Base-by-base conservation (phyloP, 2,329 filamentous ascomycete genomes). In the Raffaelea arxii region DNA sequence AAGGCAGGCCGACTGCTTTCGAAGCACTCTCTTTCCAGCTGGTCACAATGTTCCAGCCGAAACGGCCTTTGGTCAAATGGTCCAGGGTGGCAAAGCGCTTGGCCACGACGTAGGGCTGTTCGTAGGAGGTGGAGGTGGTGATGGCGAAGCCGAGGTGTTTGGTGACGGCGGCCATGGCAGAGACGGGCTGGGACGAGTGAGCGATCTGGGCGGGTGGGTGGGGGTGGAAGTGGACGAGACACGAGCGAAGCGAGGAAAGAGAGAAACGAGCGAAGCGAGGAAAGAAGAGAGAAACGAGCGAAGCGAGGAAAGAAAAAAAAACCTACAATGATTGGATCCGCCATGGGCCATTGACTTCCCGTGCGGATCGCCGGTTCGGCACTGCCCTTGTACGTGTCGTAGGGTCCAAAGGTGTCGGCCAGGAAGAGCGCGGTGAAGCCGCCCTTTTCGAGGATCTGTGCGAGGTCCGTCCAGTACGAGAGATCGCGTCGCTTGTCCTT, bases 21-120 rank as follows among this genome's bases (percentile, higher is more conserved):
- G 54, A 50, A 1, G 50, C 47, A 25, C 42, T 38, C 39, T 49
- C 42, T 32, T 40, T 51, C 42, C 46, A 53, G 35, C 45, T 48
- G 4, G 54, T 56, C 6, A 56, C 54, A 21, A 55, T 45, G 41
- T 56, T 56, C 54, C 54, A 57, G 9, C 38, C 48, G 19, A 50
- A 41, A 9, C 51, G 47, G 37, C 49, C 51, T 5, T 25, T 19
- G 10, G 49, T 49, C 11, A 53, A 22, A 21, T 53, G 51, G 49
- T 53, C 51, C 1, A 52, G 41, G 4, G 47, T 43, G 4, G 43
- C 37, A n/a, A 53, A 47, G 14, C 39, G 27, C 38, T 44, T 46
- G 12, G 51, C 51, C 35, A 53, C 35, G 7, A 36, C 21, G 40
- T 36, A 52, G 21, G 21, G 38, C 19, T 24, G 38, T 23, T 40